These are phyloP conservation scores for Tolypocladium ophioglossoides DNA, from an alignment of 2,329 filamentous ascomycete genomes.

Conservation along the genomic window DNA sequence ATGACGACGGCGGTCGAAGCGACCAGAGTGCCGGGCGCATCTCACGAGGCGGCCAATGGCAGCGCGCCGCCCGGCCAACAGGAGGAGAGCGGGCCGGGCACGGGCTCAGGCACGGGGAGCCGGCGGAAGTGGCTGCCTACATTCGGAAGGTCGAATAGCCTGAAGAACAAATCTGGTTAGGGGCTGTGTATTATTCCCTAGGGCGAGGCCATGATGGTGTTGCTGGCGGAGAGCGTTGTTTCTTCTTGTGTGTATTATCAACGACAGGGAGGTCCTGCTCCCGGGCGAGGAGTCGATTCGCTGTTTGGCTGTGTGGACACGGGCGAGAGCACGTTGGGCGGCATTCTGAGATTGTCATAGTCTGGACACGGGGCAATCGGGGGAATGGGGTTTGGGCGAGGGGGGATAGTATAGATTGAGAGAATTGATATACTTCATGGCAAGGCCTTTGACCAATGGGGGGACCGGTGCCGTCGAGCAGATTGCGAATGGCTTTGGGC, in stretches of 20 bases:
- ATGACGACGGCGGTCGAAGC: background rate
- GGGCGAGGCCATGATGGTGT: background rate
- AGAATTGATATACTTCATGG: no score
- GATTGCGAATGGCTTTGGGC: no score
- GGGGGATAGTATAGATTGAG: no score
- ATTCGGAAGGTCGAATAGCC: conserved; percentile 16
- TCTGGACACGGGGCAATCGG: no score
- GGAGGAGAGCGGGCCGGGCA: background rate
- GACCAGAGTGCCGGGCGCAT: background rate
- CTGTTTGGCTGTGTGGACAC: background rate
- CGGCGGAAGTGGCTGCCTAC: conserved; percentile 26
- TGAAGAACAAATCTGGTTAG: conserved; percentile 11
- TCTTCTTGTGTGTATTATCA: background rate
- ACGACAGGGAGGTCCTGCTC: no score
- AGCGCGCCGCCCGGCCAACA: background rate
- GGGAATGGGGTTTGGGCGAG: no score
- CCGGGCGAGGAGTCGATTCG: no score
- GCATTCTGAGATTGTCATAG: no score
- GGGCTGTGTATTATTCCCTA: background rate
- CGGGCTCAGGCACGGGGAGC: conserved; percentile 14
- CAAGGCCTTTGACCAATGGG: no score
- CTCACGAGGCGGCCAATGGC: conserved; percentile 6
- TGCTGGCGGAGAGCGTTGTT: background rate
- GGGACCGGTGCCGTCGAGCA: no score
- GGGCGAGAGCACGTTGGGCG: no score